Evolutionary conservation across 2,329 filamentous ascomycete species (phyloP), one percentile per base, ranked within the genome.

Genomic region (Lecanosticta acicola): DNA sequence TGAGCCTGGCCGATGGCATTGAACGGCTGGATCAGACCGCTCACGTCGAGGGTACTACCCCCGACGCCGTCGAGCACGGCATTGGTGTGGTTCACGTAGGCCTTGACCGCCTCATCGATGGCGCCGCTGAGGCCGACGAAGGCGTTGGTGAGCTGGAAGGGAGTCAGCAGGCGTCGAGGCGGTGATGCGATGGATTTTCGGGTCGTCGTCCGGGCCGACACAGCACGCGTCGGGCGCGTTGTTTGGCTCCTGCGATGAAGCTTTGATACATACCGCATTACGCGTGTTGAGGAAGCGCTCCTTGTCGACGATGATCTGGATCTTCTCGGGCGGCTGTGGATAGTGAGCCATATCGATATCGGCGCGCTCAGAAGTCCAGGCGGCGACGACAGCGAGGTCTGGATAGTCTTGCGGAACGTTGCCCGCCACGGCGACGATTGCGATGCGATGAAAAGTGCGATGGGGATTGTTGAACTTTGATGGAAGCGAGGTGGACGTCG

Each of bases 11-110:
- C 49, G 43, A 65, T 51, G 26, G 54, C 49, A 18, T 58, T 46
- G 47, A 65, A 59, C n/a, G 59, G 58, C 43, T 57, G 53, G 26
- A 51, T 50, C 14, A 65, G 54, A 46, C 55, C 54, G 44, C 56
- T 55, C 41, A 64, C 51, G 43, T 67, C 59, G 46, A 66, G 60
- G 19, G 56, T 52, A 34, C 54, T 49, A n/a, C 43, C 43, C 20
- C 59, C 60, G 19, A 83, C 83, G 19, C 59, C 60, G 19, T 83
- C 83, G 19, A 95, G 78, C 39, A 94, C 80, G 5, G 87, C 82
- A 66, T 90, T 88, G 58, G 86, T 89, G 74, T 95, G 88, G 64
- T 87, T 84, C 62, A 94, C 80, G 70, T 94, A 95, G 58, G 90
- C 87, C 60, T 81, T 78, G 54, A 86, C 84, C 59, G 94, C 83